These are phyloP conservation scores for Pistacia atlantica DNA, from an alignment of 345 rosid species.

Conservation along the genomic window DNA sequence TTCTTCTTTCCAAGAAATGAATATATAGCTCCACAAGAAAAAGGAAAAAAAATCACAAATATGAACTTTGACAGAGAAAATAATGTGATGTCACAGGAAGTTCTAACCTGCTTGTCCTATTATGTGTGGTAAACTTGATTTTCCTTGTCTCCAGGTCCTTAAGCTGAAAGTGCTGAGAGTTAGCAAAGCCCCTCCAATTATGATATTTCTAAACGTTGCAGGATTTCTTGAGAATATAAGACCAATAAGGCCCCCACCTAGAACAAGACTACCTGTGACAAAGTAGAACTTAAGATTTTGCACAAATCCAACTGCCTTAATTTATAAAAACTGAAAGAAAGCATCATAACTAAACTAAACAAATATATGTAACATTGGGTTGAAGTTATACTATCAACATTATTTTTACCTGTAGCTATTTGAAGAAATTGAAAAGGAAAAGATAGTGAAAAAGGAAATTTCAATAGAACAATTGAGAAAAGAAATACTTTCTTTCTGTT, in stretches of 20 bases:
- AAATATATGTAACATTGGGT: neutral
- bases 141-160: constrained; percentile 88
- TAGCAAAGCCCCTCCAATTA: constrained; percentile 80
- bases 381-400: neutral
- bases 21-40: neutral
- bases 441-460: neutral
- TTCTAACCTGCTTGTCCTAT: constrained; percentile 85
- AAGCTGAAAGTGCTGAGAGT: constrained; percentile 81
- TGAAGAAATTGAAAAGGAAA: neutral
- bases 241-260: constrained; percentile 75
- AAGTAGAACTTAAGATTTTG: constrained; percentile 9
- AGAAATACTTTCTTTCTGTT: neutral
- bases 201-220: constrained; percentile 49
- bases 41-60: neutral
- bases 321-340: neutral
- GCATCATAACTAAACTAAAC: neutral
- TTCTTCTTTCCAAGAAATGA: neutral
- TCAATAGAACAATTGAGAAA: neutral
- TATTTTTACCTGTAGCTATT: constrained; percentile 1
- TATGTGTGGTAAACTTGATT: constrained; percentile 85
- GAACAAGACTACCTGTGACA: constrained; percentile 65
- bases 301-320: constrained; percentile 4
- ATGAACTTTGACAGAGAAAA: neutral
- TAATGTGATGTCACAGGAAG: neutral
- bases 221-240: constrained; percentile 69